These are phyloP conservation scores for Herpetospermum pedunculosum DNA, from an alignment of 306 rosid genomes.

Conservation along the genomic window DNA sequence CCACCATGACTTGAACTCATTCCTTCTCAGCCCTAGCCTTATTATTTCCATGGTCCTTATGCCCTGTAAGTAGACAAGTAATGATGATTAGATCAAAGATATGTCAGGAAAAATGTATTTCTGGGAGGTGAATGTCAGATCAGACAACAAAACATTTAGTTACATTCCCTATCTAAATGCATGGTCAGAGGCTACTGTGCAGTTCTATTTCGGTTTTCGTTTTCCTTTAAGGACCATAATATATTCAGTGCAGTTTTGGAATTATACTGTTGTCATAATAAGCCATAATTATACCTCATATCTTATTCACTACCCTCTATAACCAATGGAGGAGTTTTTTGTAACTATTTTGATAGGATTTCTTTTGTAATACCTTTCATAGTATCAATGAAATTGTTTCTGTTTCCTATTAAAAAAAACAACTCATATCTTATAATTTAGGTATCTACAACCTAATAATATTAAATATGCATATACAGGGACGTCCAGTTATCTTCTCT, in stretches of 20 bases:
- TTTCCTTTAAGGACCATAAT: not conserved
- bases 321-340: no score
- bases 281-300: no score
- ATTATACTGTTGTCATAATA: not conserved
- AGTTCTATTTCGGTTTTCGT: not conserved
- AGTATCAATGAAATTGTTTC: no score
- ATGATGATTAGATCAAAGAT: not conserved
- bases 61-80: no score
- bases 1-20: no score
- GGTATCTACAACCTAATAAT: not conserved
- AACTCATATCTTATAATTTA: not conserved
- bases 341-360: no score
- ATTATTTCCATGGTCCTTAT: no score
- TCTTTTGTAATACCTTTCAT: no score
- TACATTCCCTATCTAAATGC: not conserved
- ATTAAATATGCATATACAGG: conserved; percentile 23
- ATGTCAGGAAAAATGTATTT: not conserved
- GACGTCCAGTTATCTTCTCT: conserved; percentile 20
- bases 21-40: no score
- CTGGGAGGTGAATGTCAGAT: not conserved
- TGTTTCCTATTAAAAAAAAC: no score
- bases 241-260: not conserved
- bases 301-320: no score
- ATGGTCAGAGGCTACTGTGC: not conserved
- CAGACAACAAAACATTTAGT: not conserved